Percentiles rank a stretch among this genome's conserved stretches.
phyloP scores from a whole-genome alignment of 305 asterid species.

The Nicotiana rustica region DNA sequence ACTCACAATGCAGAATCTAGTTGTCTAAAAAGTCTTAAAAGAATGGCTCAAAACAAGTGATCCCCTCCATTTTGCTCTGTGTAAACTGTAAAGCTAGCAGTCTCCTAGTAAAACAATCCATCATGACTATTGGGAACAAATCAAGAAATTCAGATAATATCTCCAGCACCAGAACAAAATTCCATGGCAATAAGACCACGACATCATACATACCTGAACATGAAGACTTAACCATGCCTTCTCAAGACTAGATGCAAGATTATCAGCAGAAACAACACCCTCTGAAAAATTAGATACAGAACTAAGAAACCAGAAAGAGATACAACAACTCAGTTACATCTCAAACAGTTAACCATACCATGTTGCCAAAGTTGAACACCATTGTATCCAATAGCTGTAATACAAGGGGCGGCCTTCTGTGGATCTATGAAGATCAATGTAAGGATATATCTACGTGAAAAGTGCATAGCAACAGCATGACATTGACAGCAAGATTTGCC shows the following conservation, averaged over 20 bases:
- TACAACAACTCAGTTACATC: neutral
- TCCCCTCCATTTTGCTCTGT: neutral
- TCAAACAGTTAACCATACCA: constrained; percentile 53
- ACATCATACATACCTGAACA: constrained; percentile 66
- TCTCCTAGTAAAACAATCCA: constrained; percentile 10
- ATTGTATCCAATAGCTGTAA: constrained; percentile 85
- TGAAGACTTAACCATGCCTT: constrained; percentile 94
- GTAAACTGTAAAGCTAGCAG: neutral
- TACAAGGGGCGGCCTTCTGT: constrained; percentile 75
- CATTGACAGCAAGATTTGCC: constrained; percentile 17
- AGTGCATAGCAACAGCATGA: constrained; percentile 15
- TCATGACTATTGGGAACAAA: constrained; percentile 1
- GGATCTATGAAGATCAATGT: constrained; percentile 70
- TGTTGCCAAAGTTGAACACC: constrained; percentile 83
- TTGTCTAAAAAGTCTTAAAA: constrained; percentile 21
- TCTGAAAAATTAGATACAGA: constrained; percentile 47
- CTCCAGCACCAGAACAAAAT: neutral
- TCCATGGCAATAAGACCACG: neutral
- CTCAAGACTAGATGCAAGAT: constrained; percentile 77
- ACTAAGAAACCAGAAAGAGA: neutral
- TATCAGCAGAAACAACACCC: constrained; percentile 74
- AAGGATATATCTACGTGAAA: constrained; percentile 52
- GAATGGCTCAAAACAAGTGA: constrained; percentile 20
- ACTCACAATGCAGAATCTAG: constrained; percentile 20
- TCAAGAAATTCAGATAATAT: constrained; percentile 16